Evolutionary conservation across 345 rosid genomes (phyloP), one percentile per base, ranked within the genome.

Genomic region (Linum tenue): DNA sequence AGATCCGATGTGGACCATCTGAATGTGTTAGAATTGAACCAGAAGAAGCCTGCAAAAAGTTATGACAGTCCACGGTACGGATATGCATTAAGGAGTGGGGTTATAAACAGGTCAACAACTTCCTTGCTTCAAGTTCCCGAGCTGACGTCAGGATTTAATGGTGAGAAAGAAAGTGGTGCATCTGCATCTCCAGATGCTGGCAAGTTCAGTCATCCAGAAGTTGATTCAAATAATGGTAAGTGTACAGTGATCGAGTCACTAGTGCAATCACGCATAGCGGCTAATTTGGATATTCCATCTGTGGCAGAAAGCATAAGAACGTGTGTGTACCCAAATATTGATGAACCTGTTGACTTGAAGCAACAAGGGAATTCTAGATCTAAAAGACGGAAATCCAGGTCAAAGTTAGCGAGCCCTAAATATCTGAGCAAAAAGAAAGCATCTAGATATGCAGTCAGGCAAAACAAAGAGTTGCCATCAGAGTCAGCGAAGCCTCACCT

Each of bases 381-480:
- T 22, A 22, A 22, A 22, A 22, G 31, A 22, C 31, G 31, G 31
- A 22, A 22, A 22, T 22, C 31, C 31, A 22, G 31, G 31, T 22
- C 31, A 22, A 22, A 22, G 31, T 22, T 22, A 22, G 31, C 31
- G 31, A 22, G 31, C 31, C 31, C 31, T 22, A 22, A 22, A 43
- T 58, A 61, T 22, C 63, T 2, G 62, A 69, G 50, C 50, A 36
- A 58, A 51, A 61, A 43, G 39, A 8, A n/a, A 56, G 42, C 56
- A n/a, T 58, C 59, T 68, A 40, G 58, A 36, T 62, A 64, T 43
- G 63, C 67, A 36, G 37, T 39, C 35, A 67, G 50, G 62, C 8
- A 43, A 62, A 67, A 41, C 5, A 37, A 76, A 42, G 60, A 69
- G 36, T 37, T 37, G 31, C 44, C 11, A 14, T 55, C 73, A 55